Base-by-base conservation (phyloP, 805 yeast genomes). In the Tetrapisispora pingtungensis region DNA sequence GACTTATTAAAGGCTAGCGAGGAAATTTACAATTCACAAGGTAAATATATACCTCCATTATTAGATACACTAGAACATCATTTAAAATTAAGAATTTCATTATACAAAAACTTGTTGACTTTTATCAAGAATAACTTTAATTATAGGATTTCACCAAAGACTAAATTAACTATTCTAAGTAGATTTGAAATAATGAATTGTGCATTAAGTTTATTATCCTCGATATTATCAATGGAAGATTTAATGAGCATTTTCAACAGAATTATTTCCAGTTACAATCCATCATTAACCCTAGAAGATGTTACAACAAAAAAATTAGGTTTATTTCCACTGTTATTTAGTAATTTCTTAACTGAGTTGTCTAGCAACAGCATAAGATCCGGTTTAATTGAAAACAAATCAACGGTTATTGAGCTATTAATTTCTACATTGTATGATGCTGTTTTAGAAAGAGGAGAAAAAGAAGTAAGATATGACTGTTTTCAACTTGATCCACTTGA, bases 11-110 rank as follows among this genome's bases (percentile, higher is more conserved):
- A 64, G 6, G 73, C 84, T 3, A 64, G 76, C 2, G 55, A 67
- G 13, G 89, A 83, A 47, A 72, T 89, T 10, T 55, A 83, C 27
- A 56, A 63, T 17, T 77, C 86, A 4, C 64, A 66, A 1, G 78
- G 85, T 0, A 62, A 68, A 6, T 81, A 78, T 50, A 64, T 81
- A 17, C 80, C 86, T 3, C 68, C 75, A 3, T 62, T 71, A 35
- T 62, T 73, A 10, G 71, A 79, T 1, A 70, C 80, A 1, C 52
- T 79, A 10, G 68, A 64, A 8, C 74, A 71, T 15, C 80, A 77
- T 46, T 65, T 85, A 32, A 62, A 59, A 4, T 61, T 72, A 43
- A 74, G 94, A 42, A 61, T 69, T 3, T 55, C 63, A 6, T 68
- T 72, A 41, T 65, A 70, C 40, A 62, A 65, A 42, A 68, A 65